Base-by-base conservation (phyloP, 148 eudicot species). In the Silene latifolia region DNA sequence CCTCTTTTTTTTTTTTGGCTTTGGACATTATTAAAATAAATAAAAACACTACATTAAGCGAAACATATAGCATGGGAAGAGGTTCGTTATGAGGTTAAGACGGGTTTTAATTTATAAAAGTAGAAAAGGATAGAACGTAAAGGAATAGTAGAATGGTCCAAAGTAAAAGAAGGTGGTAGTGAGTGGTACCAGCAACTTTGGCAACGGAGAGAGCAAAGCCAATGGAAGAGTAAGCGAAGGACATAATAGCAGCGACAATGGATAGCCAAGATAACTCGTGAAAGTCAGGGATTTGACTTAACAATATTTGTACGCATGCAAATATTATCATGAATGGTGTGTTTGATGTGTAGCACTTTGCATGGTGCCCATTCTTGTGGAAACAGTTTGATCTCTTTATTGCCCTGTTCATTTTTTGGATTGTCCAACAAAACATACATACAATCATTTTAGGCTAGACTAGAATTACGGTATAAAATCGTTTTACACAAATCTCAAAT, bases 241-340 rank as follows among this genome's bases (percentile, higher is more conserved):
- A 95, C 98, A 95, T 95, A 27, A 90, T 71, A 3, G 98, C 91
- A 0, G 98, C 97, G 1, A 95, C 67, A 4, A 95, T 88, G 3
- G 98, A 95, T 13, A 95, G 93, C 98, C 97, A 95, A 8, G 93
- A 89, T 29, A 95, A 89, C 84, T 95, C 81, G 72, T 83, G 85
- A 74, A 95, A 95, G 76, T 95, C 84, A 0, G 93, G 96, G 47
- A 95, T 95, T 83, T 95, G 98, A 75, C 98, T 92, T 24, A 95
- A 77, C 44, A 95, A 4, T 1, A 95, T 82, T 79, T 95, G 97
- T 35, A 92, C 78, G 25, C 78, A 75, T 14, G 85, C 98, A 47
- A 88, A 95, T 63, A 90, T 63, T 15, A 83, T 80, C 98, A 91
- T 94, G 72, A 79, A 91, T 0, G 93, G 96, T 47, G 85, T 86